Evolutionary conservation across 1,284 basidiomycete species (phyloP).

Genomic region (Microbotryum saponariae): DNA sequence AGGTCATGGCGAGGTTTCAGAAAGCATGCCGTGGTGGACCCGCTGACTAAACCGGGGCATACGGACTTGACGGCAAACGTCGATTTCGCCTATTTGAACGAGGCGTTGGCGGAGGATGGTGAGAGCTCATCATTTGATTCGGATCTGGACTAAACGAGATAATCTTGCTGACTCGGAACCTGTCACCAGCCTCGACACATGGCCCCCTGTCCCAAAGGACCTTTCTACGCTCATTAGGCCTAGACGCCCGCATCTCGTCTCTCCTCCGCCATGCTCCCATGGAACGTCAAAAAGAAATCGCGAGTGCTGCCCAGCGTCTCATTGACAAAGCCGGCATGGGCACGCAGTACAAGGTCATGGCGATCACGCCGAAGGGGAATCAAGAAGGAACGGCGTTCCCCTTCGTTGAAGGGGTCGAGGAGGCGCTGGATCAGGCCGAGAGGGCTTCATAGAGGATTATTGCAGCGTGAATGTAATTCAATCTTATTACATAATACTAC

Average conservation of each 20-base stretch:
- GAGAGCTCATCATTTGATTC: constrained; percentile 32
- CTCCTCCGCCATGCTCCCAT: constrained; percentile 50
- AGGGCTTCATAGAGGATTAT: too few species aligned
- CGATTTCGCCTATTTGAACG: constrained; percentile 80
- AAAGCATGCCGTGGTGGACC: constrained; percentile 73
- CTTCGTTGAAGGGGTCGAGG: constrained; percentile 1
- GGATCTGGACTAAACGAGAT: not conserved
- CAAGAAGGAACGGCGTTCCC: constrained; percentile 8
- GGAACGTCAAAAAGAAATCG: constrained; percentile 47
- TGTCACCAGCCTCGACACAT: constrained; percentile 46
- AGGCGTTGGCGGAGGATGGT: constrained; percentile 63
- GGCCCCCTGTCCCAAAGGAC: constrained; percentile 61
- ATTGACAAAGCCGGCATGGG: constrained; percentile 53
- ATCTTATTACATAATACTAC: too few species aligned
- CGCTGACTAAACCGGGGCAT: constrained; percentile 75
- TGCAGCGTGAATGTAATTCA: too few species aligned
- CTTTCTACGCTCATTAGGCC: constrained; percentile 65
- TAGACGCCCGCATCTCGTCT: constrained; percentile 54
- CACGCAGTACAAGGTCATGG: constrained; percentile 51
- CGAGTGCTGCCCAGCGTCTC: constrained; percentile 47
- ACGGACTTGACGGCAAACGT: constrained; percentile 93
- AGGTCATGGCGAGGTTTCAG: constrained; percentile 75
- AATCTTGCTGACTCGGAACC: not conserved
- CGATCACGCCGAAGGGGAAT: constrained; percentile 18
- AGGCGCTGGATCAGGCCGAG: too few species aligned